Conservation (phyloP, 768 basidiomycete genomes). For the Leccinum arenicola region DNA sequence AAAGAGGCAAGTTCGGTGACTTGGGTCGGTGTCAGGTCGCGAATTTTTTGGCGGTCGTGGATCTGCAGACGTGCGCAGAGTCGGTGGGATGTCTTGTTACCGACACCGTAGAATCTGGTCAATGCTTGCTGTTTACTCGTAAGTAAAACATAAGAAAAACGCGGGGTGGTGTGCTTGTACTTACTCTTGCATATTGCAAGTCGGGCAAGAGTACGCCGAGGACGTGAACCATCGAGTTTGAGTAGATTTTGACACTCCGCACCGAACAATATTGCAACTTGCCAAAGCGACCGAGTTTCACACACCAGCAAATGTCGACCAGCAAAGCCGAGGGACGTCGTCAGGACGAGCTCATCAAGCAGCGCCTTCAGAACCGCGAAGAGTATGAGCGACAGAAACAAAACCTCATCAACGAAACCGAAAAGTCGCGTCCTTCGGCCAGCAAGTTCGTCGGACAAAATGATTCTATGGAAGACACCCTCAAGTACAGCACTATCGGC, state of each 20-base stretch:
- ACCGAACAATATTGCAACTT: not conserved
- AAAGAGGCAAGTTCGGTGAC: constrained; percentile 91
- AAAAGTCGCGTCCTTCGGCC: constrained; percentile 84
- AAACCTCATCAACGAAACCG: constrained; percentile 81
- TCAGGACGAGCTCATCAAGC: constrained; percentile 81
- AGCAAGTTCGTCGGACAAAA: constrained; percentile 92
- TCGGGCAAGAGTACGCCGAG: constrained; percentile 84
- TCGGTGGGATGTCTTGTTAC: constrained; percentile 66
- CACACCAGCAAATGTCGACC: constrained; percentile 54
- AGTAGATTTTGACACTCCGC: constrained; percentile 27
- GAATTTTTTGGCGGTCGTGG: constrained; percentile 80
- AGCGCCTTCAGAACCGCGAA: constrained; percentile 75
- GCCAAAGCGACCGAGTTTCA: not conserved
- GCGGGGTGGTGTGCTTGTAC: constrained; percentile 20
- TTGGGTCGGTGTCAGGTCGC: constrained; percentile 81
- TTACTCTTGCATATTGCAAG: constrained; percentile 69
- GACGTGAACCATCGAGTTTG: constrained; percentile 71
- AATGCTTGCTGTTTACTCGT: constrained; percentile 74
- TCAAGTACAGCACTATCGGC: constrained; percentile 90
- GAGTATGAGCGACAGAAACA: constrained; percentile 82
- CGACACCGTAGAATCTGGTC: constrained; percentile 87
- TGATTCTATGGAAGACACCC: constrained; percentile 90
- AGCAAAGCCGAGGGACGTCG: constrained; percentile 83
- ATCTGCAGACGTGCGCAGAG: constrained; percentile 92
- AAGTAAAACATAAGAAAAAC: not conserved